Percentiles rank a stretch among this genome's conserved stretches.
Evolutionary conservation across 495 filamentous ascomycete genomes (phyloP).

Genomic region (Aspergillus sparsus): DNA sequence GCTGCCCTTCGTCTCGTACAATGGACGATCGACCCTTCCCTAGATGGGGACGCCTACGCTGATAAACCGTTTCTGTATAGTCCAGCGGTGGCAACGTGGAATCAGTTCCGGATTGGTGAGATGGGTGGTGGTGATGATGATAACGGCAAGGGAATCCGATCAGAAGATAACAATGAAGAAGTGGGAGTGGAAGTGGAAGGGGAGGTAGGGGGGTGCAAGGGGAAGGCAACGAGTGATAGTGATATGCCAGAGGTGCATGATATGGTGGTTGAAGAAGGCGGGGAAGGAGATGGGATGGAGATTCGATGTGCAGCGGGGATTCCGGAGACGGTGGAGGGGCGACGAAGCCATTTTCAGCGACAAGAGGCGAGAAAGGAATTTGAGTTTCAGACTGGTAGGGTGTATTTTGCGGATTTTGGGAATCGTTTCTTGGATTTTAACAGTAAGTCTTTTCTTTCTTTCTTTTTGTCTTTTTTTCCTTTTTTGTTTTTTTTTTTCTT

Average conservation of each 20-base stretch:
- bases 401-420: conserved; percentile 81
- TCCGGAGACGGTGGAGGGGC: conserved; percentile 53
- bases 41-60: conserved; percentile 85
- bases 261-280: conserved; percentile 68
- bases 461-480: conserved; percentile 6
- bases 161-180: too few relatives aligned
- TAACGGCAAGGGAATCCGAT: not conserved
- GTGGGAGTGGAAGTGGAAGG: too few relatives aligned
- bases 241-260: conserved; percentile 31
- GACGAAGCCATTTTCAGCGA: conserved; percentile 67
- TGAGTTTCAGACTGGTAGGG: conserved; percentile 58
- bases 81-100: conserved; percentile 70
- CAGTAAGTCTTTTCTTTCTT: conserved; percentile 40
- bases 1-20: conserved; percentile 79
- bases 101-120: conserved; percentile 65
- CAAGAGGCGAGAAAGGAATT: conserved; percentile 49
- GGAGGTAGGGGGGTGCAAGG: too few relatives aligned
- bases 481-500: not conserved
- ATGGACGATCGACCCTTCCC: conserved; percentile 81
- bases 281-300: conserved; percentile 57
- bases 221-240: conserved; percentile 1
- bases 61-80: conserved; percentile 85
- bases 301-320: conserved; percentile 49
- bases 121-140: conserved; percentile 32
- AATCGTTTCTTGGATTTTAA: conserved; percentile 91